Evolutionary conservation across 2,329 filamentous ascomycete species (phyloP).

Genomic region (Talaromyces sp.): DNA sequence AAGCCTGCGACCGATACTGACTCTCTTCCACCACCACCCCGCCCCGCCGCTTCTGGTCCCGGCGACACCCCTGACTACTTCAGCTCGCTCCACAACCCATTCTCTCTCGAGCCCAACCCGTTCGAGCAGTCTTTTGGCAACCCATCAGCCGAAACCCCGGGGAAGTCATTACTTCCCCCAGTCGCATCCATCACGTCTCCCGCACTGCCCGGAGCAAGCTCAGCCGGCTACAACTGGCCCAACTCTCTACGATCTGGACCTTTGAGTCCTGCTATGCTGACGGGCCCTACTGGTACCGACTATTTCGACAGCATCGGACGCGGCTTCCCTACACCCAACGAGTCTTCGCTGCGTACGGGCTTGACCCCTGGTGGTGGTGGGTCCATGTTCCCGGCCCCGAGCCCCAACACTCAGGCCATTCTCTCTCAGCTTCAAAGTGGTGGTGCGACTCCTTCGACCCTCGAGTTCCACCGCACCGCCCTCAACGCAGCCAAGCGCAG

Average conservation of each 20-base stretch:
- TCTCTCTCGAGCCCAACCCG: constrained; percentile 78
- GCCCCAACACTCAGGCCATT: constrained; percentile 78
- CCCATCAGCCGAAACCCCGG: constrained; percentile 71
- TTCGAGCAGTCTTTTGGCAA: constrained; percentile 91
- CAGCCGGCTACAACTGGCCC: constrained; percentile 72
- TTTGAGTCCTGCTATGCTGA: constrained; percentile 94
- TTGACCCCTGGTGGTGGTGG: constrained; percentile 91
- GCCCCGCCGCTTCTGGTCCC: constrained; percentile 51
- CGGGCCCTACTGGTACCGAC: constrained; percentile 70
- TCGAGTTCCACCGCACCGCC: constrained; percentile 93
- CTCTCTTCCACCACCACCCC: constrained; percentile 68
- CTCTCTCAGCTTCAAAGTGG: constrained; percentile 76
- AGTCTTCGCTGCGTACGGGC: constrained; percentile 87
- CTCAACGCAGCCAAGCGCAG: constrained; percentile 70
- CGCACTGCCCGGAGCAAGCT: constrained; percentile 71
- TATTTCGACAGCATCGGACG: constrained; percentile 86
- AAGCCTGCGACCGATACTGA: constrained; percentile 30
- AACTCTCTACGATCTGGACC: constrained; percentile 88
- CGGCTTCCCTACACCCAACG: constrained; percentile 91
- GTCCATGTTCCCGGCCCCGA: constrained; percentile 93
- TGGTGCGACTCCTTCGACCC: constrained; percentile 80
- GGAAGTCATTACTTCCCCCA: constrained; percentile 76
- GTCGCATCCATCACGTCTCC: constrained; percentile 90
- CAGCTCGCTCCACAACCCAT: constrained; percentile 53
- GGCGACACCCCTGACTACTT: constrained; percentile 68